Conservation (phyloP, 2,329 filamentous ascomycete species). For the Ascochyta clinopodiicola region DNA sequence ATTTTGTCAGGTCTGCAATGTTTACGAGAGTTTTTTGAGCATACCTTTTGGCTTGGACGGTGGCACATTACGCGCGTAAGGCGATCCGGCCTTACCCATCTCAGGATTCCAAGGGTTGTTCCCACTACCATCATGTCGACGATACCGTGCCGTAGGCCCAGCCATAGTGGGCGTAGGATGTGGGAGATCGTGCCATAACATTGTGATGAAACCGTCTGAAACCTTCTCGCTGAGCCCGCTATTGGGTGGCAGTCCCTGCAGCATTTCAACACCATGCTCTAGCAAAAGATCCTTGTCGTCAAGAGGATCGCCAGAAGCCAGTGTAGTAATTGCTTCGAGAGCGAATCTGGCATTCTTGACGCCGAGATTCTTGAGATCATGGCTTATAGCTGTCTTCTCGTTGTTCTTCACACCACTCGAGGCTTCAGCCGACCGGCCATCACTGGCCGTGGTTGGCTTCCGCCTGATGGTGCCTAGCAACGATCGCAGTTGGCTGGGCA, state of each 20-base stretch:
- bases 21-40: slow-evolving; percentile 35
- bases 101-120: slow-evolving; percentile 61
- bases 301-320: slow-evolving; percentile 67
- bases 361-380: slow-evolving; percentile 65
- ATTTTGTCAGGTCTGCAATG: slow-evolving; percentile 38
- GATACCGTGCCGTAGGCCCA: slow-evolving; percentile 54
- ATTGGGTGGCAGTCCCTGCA: slow-evolving; percentile 58
- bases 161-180: slow-evolving; percentile 58
- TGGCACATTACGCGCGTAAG: slow-evolving; percentile 65
- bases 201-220: slow-evolving; percentile 59
- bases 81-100: slow-evolving; percentile 60
- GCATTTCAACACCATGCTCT: slow-evolving; percentile 61
- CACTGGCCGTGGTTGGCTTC: slow-evolving; percentile 56
- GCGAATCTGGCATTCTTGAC: slow-evolving; percentile 51
- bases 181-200: slow-evolving; percentile 61
- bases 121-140: slow-evolving; percentile 46
- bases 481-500: slow-evolving; percentile 49
- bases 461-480: slow-evolving; percentile 55
- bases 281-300: slow-evolving; percentile 63
- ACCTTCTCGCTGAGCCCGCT: slow-evolving; percentile 57
- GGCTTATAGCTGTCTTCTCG: slow-evolving; percentile 38
- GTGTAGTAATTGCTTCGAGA: slow-evolving; percentile 66
- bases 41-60: slow-evolving; percentile 58
- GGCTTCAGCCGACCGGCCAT: slow-evolving; percentile 51
- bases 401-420: slow-evolving; percentile 28